Percentiles rank a stretch among this genome's conserved stretches.
Conservation (phyloP, 2,329 filamentous ascomycete species). For the Penicillium rolfsii region DNA sequence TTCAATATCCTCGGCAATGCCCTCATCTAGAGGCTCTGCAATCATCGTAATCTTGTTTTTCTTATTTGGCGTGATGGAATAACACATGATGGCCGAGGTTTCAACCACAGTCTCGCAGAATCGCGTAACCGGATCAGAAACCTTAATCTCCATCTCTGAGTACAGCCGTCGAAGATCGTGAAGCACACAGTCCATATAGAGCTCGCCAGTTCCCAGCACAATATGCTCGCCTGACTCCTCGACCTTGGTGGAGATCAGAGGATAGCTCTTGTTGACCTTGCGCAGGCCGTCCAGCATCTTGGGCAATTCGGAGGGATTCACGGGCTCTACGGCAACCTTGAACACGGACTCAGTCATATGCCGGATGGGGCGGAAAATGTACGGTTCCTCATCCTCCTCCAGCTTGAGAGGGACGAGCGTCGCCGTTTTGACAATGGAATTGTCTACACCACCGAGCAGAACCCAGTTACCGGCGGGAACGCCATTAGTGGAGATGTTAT, state of each 20-base stretch:
- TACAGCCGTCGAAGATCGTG: constrained; percentile 93
- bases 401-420: constrained; percentile 81
- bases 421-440: constrained; percentile 96
- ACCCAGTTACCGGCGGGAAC: constrained; percentile 94
- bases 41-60: constrained; percentile 99
- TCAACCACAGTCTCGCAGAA: constrained; percentile 99
- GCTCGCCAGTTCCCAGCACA: constrained; percentile 88
- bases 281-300: constrained; percentile 98
- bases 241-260: constrained; percentile 92
- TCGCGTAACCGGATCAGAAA: constrained; percentile 93
- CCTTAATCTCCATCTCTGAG: constrained; percentile 98
- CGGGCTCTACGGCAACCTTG: constrained; percentile 96
- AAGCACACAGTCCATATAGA: constrained; percentile 99
- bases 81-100: constrained; percentile 96
- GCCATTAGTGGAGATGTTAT: constrained; percentile 88
- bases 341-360: constrained; percentile 98
- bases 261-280: constrained; percentile 98
- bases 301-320: constrained; percentile 95
- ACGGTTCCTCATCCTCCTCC: constrained; percentile 85
- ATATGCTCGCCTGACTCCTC: constrained; percentile 98
- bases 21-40: constrained; percentile 91
- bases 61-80: constrained; percentile 96
- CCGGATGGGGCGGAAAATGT: constrained; percentile 89
- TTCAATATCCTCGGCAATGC: constrained; percentile 94
- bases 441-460: constrained; percentile 89